Evolutionary conservation across 108 stramenopile genomes (phyloP).

Genomic region (Nitzschia palea): DNA sequence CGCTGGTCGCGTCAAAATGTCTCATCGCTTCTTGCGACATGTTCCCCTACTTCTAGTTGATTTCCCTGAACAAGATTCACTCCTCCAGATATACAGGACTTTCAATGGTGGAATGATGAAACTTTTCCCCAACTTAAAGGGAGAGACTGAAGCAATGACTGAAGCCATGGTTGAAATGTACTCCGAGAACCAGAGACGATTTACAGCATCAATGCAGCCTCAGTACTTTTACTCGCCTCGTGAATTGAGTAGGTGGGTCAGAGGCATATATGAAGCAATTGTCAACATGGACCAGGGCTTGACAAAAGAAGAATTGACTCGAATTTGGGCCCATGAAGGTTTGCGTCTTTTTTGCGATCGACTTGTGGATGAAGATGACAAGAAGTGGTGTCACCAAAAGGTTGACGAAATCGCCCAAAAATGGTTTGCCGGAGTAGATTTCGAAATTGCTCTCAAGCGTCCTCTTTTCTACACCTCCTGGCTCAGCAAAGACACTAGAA

Average conservation of each 20-base stretch:
- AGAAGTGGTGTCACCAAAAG: constrained; percentile 85
- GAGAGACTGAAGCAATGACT: constrained; percentile 88
- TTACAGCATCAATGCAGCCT: constrained; percentile 86
- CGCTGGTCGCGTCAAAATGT: constrained; percentile 92
- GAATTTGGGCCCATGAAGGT: constrained; percentile 98
- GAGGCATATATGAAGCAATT: constrained; percentile 95
- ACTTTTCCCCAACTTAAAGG: constrained; percentile 91
- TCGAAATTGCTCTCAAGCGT: constrained; percentile 74
- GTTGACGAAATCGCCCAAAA: constrained; percentile 76
- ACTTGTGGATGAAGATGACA: constrained; percentile 86
- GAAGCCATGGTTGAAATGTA: constrained; percentile 98
- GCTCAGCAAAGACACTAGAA: constrained; percentile 91
- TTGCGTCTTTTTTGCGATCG: constrained; percentile 95
- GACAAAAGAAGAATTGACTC: constrained; percentile 87
- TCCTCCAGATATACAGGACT: constrained; percentile 94
- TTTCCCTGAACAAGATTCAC: constrained; percentile 89
- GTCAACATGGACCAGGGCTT: constrained; percentile 75
- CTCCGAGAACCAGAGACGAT: constrained; percentile 83
- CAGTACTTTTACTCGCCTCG: constrained; percentile 99
- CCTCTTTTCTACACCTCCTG: constrained; percentile 94
- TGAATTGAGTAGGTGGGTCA: constrained; percentile 97
- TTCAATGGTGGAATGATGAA: constrained; percentile 96
- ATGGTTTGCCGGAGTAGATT: constrained; percentile 81
- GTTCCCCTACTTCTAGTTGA: constrained; percentile 97
- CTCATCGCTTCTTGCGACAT: constrained; percentile 94